These are phyloP conservation scores for Lichina pygmaea DNA, from an alignment of 495 filamentous ascomycete species.

Conservation along the genomic window DNA sequence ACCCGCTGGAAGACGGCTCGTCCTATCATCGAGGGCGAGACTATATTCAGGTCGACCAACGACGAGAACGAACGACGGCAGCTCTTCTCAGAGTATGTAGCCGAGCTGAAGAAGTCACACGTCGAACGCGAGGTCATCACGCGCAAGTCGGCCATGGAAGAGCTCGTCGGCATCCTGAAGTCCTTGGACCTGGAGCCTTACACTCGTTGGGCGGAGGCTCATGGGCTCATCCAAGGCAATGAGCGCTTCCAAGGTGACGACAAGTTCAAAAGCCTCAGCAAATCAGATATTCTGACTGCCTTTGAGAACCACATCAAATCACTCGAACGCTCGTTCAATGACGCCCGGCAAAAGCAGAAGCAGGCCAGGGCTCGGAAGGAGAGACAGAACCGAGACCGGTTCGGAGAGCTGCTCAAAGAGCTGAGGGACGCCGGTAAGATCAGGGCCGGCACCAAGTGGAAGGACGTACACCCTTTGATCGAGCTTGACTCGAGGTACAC, in stretches of 20 bases:
- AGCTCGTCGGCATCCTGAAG: constrained; percentile 57
- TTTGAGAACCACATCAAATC: constrained; percentile 91
- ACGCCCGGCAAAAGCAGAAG: constrained; percentile 67
- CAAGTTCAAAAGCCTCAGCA: constrained; percentile 69
- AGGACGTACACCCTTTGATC: constrained; percentile 48
- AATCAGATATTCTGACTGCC: constrained; percentile 70
- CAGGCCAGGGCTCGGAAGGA: constrained; percentile 52
- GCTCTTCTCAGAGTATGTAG: constrained; percentile 83
- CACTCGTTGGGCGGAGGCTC: constrained; percentile 82
- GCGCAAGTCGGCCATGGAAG: constrained; percentile 64
- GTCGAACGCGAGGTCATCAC: constrained; percentile 41
- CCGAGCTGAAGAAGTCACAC: constrained; percentile 54
- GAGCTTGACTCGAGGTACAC: constrained; percentile 61
- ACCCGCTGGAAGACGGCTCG: constrained; percentile 93
- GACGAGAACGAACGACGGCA: constrained; percentile 73
- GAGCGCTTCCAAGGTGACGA: constrained; percentile 58
- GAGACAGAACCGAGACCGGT: constrained; percentile 61
- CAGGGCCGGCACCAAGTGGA: constrained; percentile 80
- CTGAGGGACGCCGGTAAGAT: constrained; percentile 54
- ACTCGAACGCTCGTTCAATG: constrained; percentile 71
- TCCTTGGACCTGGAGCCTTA: constrained; percentile 72
- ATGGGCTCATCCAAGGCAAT: constrained; percentile 52
- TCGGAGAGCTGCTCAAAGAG: constrained; percentile 43
- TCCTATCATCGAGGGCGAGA: constrained; percentile 85
- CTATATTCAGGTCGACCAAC: constrained; percentile 74